phyloP scores from a whole-genome alignment of 164 flowering plant genomes.

The Euptelea pleiosperma region DNA sequence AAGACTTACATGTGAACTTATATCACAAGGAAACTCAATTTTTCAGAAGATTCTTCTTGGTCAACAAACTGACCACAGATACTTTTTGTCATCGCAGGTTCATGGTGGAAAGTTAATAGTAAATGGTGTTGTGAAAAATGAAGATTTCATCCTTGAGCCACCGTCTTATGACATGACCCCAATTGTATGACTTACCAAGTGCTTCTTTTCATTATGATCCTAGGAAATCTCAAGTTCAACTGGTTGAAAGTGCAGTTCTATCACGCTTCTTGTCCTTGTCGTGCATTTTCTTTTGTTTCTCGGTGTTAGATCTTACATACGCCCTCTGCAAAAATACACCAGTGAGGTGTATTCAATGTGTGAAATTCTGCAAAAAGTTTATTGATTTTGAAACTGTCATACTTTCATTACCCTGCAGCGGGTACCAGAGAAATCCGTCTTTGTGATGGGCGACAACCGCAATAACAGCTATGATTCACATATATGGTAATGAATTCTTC shows the following conservation, averaged over 20 bases:
- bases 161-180: conserved; percentile 87
- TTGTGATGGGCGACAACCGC: conserved; percentile 99
- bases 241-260: too few species aligned
- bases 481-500: conserved; percentile 58
- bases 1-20: too few species aligned
- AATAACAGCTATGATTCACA: conserved; percentile 99
- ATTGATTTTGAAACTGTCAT: neutral
- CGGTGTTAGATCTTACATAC: too few species aligned
- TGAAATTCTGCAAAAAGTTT: neutral
- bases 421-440: conserved; percentile 82
- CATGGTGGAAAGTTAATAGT: conserved; percentile 80
- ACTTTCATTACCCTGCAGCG: conserved; percentile 35
- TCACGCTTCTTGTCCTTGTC: too few species aligned
- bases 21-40: too few species aligned
- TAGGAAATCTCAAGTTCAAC: too few species aligned
- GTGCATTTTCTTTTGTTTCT: too few species aligned
- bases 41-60: too few species aligned
- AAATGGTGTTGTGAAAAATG: conserved; percentile 72
- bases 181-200: conserved; percentile 31
- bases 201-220: too few species aligned
- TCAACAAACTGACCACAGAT: neutral
- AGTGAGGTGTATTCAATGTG: too few species aligned
- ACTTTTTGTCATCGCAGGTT: conserved; percentile 53
- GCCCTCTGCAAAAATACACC: too few species aligned
- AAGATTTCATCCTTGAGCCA: conserved; percentile 68